Evolutionary conservation across 768 basidiomycete genomes (phyloP), one percentile per base, ranked within the genome.

Genomic region (Gelatoporia subvermispora): DNA sequence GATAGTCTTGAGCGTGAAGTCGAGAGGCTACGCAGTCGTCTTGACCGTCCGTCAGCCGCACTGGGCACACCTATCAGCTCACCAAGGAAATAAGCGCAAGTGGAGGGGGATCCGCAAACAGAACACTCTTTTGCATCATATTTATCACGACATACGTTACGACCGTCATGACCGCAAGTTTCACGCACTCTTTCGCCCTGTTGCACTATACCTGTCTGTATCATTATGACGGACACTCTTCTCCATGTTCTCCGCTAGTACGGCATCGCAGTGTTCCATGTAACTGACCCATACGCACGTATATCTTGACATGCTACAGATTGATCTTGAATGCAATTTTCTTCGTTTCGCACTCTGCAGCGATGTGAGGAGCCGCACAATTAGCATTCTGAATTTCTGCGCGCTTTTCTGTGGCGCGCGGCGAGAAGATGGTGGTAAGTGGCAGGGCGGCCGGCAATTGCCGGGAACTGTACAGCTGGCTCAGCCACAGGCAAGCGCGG

Each of bases 11-110:
- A 85, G 51, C 74, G 78, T 15, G 84, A 85, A 60, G 70, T 85
- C n/a, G 85, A 86, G 61, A 71, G 84, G 35, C 69, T 85, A 35
- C 75, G 80, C n/a, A 75, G 72, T 60, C 77, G 83, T 41, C 72
- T 85, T 4, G 82, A 78, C 43, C 73, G 81, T 55, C 81, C 84
- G 4, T 68, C 75, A 8, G 71, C 70, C 22, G 56, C 64, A n/a
- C 40, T 62, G 10, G 61, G 61, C 21, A 68, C 69, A 4, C 66
- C 69, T 2, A 57, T 60, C 20, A 61, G 59, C 49, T 72, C 70
- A 8, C 70, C 70, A 18, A 58, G 70, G 31, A 70, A 69, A 45
- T 51, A 17, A 51, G 25, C 18, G 40, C 2, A 35, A 23, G 22
- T 38, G 24, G 9, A 8, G 8, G 4, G 11, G 15, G 24, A 25